These are phyloP conservation scores for Lactarius evosmus DNA, from an alignment of 768 basidiomycete species.

Conservation along the genomic window DNA sequence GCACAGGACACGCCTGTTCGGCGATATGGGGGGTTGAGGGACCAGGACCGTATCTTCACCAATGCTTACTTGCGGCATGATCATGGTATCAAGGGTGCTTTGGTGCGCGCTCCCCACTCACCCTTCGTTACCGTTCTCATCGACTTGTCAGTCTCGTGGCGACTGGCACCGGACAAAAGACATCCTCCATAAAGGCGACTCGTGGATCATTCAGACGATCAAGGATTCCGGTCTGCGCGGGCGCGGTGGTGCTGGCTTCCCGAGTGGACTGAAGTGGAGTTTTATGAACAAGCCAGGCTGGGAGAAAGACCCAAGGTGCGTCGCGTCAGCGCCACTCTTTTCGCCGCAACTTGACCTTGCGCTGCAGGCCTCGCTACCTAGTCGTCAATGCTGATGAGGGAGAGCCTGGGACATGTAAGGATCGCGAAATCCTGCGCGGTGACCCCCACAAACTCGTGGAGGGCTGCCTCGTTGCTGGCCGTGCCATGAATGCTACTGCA, in stretches of 20 bases:
- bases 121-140: background rate
- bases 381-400: conserved; percentile 99
- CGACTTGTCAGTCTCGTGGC: conserved; percentile 64
- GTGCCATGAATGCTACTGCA: conserved; percentile 94
- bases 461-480: conserved; percentile 95
- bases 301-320: conserved; percentile 85
- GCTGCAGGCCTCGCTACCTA: conserved; percentile 82
- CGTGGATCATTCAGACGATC: conserved; percentile 94
- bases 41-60: conserved; percentile 92
- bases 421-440: conserved; percentile 95
- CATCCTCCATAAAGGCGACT: conserved; percentile 90
- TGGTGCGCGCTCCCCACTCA: conserved; percentile 46
- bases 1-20: conserved; percentile 83
- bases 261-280: conserved; percentile 94
- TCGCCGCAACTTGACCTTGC: background rate
- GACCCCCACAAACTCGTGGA: conserved; percentile 99
- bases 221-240: conserved; percentile 96
- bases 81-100: conserved; percentile 88
- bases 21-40: conserved; percentile 89
- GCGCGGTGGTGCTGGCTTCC: conserved; percentile 95
- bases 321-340: conserved; percentile 24
- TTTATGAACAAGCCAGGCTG: conserved; percentile 99
- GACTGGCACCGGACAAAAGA: conserved; percentile 99
- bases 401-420: conserved; percentile 98
- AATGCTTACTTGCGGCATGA: conserved; percentile 88